These are phyloP conservation scores for Metschnikowia reukaufii DNA, from an alignment of 805 yeast genomes.

Conservation along the genomic window DNA sequence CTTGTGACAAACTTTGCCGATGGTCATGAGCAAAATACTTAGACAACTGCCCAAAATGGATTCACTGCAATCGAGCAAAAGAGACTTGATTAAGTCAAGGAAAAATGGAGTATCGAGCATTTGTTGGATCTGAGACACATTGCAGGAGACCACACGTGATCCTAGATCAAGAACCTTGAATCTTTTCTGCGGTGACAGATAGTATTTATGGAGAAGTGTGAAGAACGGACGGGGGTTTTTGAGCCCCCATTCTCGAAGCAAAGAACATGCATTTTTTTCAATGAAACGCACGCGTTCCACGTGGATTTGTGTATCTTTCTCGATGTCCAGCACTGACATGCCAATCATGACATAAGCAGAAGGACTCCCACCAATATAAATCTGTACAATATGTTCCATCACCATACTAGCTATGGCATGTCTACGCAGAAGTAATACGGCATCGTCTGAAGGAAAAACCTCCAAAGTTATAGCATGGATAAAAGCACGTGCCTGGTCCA, in stretches of 20 bases:
- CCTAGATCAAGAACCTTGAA: slow-evolving; percentile 40
- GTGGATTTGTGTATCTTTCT: slow-evolving; percentile 30
- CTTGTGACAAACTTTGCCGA: slow-evolving; percentile 45
- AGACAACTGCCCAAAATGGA: slow-evolving; percentile 38
- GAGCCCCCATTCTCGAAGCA: slow-evolving; percentile 46
- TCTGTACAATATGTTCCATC: slow-evolving; percentile 25
- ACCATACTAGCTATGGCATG: slow-evolving; percentile 23
- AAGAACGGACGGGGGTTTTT: slow-evolving; percentile 38
- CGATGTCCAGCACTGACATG: slow-evolving; percentile 17
- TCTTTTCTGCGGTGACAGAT: slow-evolving; percentile 35
- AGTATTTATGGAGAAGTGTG: slow-evolving; percentile 33
- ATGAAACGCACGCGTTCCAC: slow-evolving; percentile 53
- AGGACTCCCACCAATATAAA: slow-evolving; percentile 25
- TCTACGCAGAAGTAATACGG: slow-evolving; percentile 21
- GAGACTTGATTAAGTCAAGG: slow-evolving; percentile 35
- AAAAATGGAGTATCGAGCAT: slow-evolving; percentile 39
- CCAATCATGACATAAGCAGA: slow-evolving; percentile 20
- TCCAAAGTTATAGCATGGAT: slow-evolving; percentile 23
- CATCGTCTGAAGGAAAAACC: slow-evolving; percentile 23
- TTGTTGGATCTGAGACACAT: slow-evolving; percentile 26
- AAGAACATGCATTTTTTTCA: slow-evolving; percentile 40
- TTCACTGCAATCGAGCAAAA: slow-evolving; percentile 43
- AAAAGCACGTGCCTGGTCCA: slow-evolving; percentile 30
- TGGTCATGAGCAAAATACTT: slow-evolving; percentile 30
- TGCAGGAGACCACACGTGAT: slow-evolving; percentile 30